Conservation (phyloP, 768 basidiomycete genomes). For the Trametes sanguinea region DNA sequence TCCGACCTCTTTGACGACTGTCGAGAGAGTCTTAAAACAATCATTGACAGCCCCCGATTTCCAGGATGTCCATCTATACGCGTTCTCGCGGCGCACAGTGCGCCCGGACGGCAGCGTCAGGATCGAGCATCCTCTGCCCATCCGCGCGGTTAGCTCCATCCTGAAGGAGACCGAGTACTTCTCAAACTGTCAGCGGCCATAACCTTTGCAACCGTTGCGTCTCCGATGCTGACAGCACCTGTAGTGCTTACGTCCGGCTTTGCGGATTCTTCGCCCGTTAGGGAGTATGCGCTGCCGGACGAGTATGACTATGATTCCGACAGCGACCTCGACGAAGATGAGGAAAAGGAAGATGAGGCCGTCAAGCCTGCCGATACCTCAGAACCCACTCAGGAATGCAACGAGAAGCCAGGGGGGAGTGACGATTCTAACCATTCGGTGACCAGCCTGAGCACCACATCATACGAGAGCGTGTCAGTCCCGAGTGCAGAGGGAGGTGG, state of each 20-base stretch:
- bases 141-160: slow-evolving; percentile 8
- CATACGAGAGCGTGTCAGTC: no score
- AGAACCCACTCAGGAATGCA: background rate
- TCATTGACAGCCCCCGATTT: background rate
- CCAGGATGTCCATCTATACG: slow-evolving; percentile 11
- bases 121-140: slow-evolving; percentile 1
- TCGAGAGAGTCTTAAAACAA: background rate
- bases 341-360: background rate
- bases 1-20: background rate
- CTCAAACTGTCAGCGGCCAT: background rate
- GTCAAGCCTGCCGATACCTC: background rate
- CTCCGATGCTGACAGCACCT: background rate
- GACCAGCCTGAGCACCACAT: background rate
- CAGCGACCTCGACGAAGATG: slow-evolving; percentile 28
- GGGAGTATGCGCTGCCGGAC: background rate
- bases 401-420: no score
- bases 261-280: slow-evolving; percentile 3
- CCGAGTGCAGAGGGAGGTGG: background rate
- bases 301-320: slow-evolving; percentile 30
- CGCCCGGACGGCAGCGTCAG: background rate
- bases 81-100: slow-evolving; percentile 1
- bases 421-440: no score
- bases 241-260: slow-evolving; percentile 25
- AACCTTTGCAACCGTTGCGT: background rate
- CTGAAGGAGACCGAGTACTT: slow-evolving; percentile 13